Conservation (phyloP, 2,329 filamentous ascomycete genomes). For the Eutypa lata region DNA sequence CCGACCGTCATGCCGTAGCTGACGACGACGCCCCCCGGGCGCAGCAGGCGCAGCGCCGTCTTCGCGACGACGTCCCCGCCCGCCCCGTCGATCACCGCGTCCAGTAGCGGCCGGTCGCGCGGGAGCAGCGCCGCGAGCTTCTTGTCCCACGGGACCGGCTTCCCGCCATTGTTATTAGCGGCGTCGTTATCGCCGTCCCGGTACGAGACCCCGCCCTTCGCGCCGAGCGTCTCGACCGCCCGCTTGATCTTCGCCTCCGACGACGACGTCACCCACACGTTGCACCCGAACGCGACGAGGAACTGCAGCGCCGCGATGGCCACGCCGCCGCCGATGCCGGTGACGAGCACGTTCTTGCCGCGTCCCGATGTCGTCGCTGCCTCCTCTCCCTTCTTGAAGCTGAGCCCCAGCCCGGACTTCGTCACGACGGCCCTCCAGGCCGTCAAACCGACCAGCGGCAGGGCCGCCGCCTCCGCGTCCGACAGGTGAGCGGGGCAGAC, state of each 20-base stretch:
- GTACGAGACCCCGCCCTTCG: slow-evolving; percentile 79
- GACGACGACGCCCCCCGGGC: slow-evolving; percentile 78
- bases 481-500: slow-evolving; percentile 69
- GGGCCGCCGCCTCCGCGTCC: slow-evolving; percentile 72
- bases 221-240: slow-evolving; percentile 70
- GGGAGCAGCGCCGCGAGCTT: slow-evolving; percentile 63
- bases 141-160: slow-evolving; percentile 69
- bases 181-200: slow-evolving; percentile 52
- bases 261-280: slow-evolving; percentile 79
- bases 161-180: too few relatives aligned
- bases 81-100: slow-evolving; percentile 87
- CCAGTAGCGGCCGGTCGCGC: slow-evolving; percentile 63
- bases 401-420: slow-evolving; percentile 54
- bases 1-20: slow-evolving; percentile 88
- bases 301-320: slow-evolving; percentile 81
- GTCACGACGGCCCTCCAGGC: slow-evolving; percentile 82
- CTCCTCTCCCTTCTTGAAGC: slow-evolving; percentile 37
- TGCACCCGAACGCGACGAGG: slow-evolving; percentile 68
- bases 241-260: slow-evolving; percentile 71
- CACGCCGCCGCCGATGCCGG: slow-evolving; percentile 90
- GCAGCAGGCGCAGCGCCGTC: slow-evolving; percentile 66
- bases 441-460: slow-evolving; percentile 83
- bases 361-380: slow-evolving; percentile 40
- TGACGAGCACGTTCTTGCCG: slow-evolving; percentile 79
- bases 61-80: slow-evolving; percentile 75